Percentiles rank a stretch among this genome's conserved stretches.
Evolutionary conservation across 139 green algal genomes (phyloP).

Genomic region (Astrephomene gubernaculifera): DNA sequence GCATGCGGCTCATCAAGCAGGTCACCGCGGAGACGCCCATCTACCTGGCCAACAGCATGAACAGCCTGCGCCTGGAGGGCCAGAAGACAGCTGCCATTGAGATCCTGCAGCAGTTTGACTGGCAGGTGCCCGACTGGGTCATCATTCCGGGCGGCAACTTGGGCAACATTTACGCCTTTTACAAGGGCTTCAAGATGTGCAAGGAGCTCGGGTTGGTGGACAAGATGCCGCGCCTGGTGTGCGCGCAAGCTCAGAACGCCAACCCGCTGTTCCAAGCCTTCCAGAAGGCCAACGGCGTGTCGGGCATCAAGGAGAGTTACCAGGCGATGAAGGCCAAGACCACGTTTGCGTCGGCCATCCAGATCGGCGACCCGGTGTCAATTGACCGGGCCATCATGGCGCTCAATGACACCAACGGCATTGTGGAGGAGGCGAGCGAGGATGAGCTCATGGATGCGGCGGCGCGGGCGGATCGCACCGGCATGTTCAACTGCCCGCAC

Average conservation of each 20-base stretch:
- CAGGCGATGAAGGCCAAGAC: constrained; percentile 92
- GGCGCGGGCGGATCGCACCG: constrained; percentile 94
- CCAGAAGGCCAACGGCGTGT: constrained; percentile 59
- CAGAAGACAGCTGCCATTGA: constrained; percentile 99
- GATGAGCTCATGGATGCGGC: constrained; percentile 99
- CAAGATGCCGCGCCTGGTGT: constrained; percentile 93
- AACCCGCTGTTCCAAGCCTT: constrained; percentile 98
- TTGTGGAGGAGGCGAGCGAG: constrained; percentile 99
- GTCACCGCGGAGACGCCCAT: constrained; percentile 96
- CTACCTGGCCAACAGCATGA: constrained; percentile 99
- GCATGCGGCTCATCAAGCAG: constrained; percentile 98
- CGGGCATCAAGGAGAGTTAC: constrained; percentile 74
- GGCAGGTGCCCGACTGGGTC: constrained; percentile 98
- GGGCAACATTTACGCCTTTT: constrained; percentile 99
- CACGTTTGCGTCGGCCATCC: constrained; percentile 98
- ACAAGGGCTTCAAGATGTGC: constrained; percentile 93
- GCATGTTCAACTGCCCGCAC: constrained; percentile 97
- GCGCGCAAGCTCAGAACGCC: constrained; percentile 90
- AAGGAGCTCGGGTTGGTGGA: constrained; percentile 94
- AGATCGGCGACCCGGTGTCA: constrained; percentile 98
- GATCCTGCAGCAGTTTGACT: constrained; percentile 99
- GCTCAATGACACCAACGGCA: constrained; percentile 90
- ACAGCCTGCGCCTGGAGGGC: constrained; percentile 97
- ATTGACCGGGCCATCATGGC: constrained; percentile 98
- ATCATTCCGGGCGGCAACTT: constrained; percentile 99